Percentiles rank a stretch among this genome's conserved stretches.
Conservation (phyloP, 2,329 filamentous ascomycete genomes). For the Stachybotrys chlorohalonatus region DNA sequence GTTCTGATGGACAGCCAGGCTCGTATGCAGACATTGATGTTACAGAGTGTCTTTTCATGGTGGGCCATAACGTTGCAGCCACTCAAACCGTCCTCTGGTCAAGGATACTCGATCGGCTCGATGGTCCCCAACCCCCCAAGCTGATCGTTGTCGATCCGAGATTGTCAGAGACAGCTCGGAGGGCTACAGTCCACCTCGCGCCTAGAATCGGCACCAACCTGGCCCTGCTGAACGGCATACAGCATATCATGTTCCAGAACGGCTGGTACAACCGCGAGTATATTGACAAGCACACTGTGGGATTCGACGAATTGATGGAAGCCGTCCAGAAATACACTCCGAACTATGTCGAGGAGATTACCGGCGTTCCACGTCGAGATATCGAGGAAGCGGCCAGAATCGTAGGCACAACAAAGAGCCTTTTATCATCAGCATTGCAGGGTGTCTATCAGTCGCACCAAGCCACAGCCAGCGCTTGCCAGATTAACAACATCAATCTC, state of each 20-base stretch:
- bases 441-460: slow-evolving; percentile 31
- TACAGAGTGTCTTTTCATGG: slow-evolving; percentile 25
- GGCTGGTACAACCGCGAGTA: slow-evolving; percentile 22
- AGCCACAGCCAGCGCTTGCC: slow-evolving; percentile 26
- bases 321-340: slow-evolving; percentile 21
- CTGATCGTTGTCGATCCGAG: slow-evolving; percentile 26
- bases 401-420: slow-evolving; percentile 18
- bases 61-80: slow-evolving; percentile 24
- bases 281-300: slow-evolving; percentile 17
- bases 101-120: slow-evolving; percentile 21
- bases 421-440: slow-evolving; percentile 27
- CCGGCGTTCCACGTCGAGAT: slow-evolving; percentile 18
- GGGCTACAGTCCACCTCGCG: slow-evolving; percentile 23
- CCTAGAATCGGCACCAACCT: slow-evolving; percentile 25
- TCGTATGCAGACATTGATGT: slow-evolving; percentile 25
- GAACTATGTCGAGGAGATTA: slow-evolving; percentile 21
- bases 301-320: slow-evolving; percentile 14
- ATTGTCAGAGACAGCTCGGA: slow-evolving; percentile 20
- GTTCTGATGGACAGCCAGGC: slow-evolving; percentile 25
- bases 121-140: slow-evolving; percentile 22
- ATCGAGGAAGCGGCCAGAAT: slow-evolving; percentile 21
- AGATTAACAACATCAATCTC: slow-evolving; percentile 31
- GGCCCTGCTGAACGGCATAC: slow-evolving; percentile 26
- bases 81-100: slow-evolving; percentile 28
- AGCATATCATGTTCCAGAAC: slow-evolving; percentile 25